phyloP scores from a whole-genome alignment of 208 protist genomes.

The Vickermania ingenoplastis region DNA sequence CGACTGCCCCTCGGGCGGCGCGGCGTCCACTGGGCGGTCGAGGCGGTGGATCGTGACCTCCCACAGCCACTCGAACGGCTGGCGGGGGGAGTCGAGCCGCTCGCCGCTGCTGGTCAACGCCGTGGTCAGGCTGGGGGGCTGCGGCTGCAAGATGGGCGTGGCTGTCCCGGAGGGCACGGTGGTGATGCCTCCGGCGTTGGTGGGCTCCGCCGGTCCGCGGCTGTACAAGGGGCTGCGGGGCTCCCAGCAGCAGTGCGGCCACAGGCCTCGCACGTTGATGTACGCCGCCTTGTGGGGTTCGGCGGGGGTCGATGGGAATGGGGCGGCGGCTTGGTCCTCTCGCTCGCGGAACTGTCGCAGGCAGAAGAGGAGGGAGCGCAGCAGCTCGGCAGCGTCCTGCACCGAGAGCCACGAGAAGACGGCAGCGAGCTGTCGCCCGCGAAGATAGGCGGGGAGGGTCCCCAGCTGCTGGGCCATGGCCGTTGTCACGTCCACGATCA shows the following conservation, averaged over 20 bases:
- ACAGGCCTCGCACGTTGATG: not conserved
- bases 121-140: not conserved
- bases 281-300: not conserved
- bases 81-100: not conserved
- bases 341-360: not conserved
- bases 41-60: not conserved
- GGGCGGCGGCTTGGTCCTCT: not conserved
- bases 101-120: not conserved
- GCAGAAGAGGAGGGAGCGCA: constrained; percentile 1
- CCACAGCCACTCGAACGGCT: not conserved
- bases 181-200: not conserved
- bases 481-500: constrained; percentile 42
- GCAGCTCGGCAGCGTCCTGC: constrained; percentile 8
- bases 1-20: not conserved
- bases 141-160: not conserved
- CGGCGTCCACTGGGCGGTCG: not conserved
- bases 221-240: not conserved
- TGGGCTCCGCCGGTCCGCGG: not conserved
- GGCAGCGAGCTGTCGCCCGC: constrained; percentile 20
- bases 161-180: not conserved
- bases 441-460: constrained; percentile 17
- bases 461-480: constrained; percentile 36
- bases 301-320: not conserved
- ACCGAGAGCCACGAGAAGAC: constrained; percentile 42
- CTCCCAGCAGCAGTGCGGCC: not conserved